These are phyloP conservation scores for Rosa persica DNA, from an alignment of 306 rosid species.

Conservation along the genomic window DNA sequence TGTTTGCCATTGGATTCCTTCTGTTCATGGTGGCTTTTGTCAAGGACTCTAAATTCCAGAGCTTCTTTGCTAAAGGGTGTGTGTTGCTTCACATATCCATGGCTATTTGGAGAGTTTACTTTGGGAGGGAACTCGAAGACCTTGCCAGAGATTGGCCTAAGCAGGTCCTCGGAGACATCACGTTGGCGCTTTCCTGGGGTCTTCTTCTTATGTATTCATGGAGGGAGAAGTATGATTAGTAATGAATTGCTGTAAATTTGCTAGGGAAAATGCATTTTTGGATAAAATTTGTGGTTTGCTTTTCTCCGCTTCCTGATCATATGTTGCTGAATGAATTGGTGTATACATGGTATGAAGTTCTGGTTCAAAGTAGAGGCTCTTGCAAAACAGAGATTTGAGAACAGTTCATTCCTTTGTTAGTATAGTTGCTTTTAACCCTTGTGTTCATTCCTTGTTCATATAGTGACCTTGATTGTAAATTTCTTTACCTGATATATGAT, in stretches of 20 bases:
- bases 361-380: background rate
- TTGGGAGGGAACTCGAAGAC: conserved; percentile 60
- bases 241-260: background rate
- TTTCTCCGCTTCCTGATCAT: background rate
- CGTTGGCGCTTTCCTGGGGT: conserved; percentile 76
- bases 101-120: conserved; percentile 85
- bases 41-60: conserved; percentile 78
- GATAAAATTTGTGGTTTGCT: conserved; percentile 6
- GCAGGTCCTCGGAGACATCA: conserved; percentile 70
- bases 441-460: background rate
- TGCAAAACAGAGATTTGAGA: background rate
- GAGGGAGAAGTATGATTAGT: conserved; percentile 89
- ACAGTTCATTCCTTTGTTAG: background rate
- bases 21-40: conserved; percentile 83
- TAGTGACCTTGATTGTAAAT: conserved; percentile 4
- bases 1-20: conserved; percentile 66
- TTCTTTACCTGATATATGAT: background rate
- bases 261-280: background rate
- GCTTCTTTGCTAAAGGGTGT: conserved; percentile 90
- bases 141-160: conserved; percentile 72
- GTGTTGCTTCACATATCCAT: conserved; percentile 71
- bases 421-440: background rate
- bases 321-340: background rate
- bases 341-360: background rate
- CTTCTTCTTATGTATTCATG: conserved; percentile 68